Evolutionary conservation across 768 basidiomycete genomes (phyloP), one percentile per base, ranked within the genome.

Genomic region (Leccinellum rugosiceps): DNA sequence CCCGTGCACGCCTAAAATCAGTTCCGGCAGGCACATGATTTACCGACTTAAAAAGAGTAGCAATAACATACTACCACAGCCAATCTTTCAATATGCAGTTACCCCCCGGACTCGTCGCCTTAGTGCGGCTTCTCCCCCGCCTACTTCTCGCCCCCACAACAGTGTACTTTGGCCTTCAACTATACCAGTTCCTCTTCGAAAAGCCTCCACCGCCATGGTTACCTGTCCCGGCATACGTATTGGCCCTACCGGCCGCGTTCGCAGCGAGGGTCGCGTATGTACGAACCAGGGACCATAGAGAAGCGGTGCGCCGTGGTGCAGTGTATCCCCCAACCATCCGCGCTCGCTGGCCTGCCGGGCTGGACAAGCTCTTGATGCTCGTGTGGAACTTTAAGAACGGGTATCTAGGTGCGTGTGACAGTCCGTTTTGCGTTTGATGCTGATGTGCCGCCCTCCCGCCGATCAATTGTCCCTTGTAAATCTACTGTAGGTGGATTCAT

Each of bases 221-320:
- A 0, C 25, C 19, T 17, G 26, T 63, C 5, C 53, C 61, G 4
- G 58, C 58, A 1, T 73, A 63, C 34, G 31, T 73, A 1, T 38
- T 66, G 7, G 69, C 65, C 5, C 59, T 76, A 0, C 67, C 74
- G 19, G 23, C 50, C 10, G 58, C 66, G 1, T 58, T 72, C 7
- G 50, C 61, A 1, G 46, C 55, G 6, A 59, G 56, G 10, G 53
- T 73, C 1, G 6, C 78, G 52, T 86, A 82, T 56, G 72, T 85
- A 41, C 52, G 64, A 1, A 80, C 83, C 3, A 76, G 78, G 11
- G 67, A 80, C 14, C 71, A 65, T 35, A 72, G 77, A 9, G 66
- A 72, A 13, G 84, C 84, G 7, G 74, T 74, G 6, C 67, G 68
- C 1, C 49, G 75, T 21, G 83, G 82, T 4, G 83, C 83, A 28